phyloP scores from a whole-genome alignment of 306 rosid species.

The Styphnolobium japonicum region DNA sequence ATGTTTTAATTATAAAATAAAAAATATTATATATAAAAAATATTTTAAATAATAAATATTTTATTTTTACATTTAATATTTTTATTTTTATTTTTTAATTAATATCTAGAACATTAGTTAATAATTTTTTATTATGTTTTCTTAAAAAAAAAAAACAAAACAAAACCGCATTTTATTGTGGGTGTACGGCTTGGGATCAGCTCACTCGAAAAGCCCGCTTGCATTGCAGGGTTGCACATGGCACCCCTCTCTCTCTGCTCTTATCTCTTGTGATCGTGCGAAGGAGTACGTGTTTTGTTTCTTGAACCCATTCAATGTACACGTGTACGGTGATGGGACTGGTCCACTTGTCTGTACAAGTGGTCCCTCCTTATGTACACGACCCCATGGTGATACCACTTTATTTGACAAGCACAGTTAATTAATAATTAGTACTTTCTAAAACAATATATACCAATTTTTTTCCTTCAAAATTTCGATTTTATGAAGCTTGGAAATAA shows the following conservation, averaged over 20 bases:
- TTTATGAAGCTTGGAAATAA: background rate
- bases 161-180: conserved; percentile 10
- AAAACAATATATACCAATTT: background rate
- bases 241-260: conserved; percentile 6
- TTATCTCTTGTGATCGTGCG: conserved; percentile 41
- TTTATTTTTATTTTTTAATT: background rate
- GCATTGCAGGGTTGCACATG: conserved; percentile 54
- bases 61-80: no score
- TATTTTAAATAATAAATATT: no score
- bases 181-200: conserved; percentile 33
- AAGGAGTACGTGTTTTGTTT: conserved; percentile 28
- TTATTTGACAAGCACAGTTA: background rate
- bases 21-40: no score
- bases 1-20: no score
- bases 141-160: background rate
- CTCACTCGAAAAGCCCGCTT: conserved; percentile 23
- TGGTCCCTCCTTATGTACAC: conserved; percentile 4
- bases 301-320: conserved; percentile 24
- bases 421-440: background rate
- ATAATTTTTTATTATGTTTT: no score
- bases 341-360: background rate
- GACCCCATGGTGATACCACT: background rate
- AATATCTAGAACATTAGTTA: no score
- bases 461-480: background rate
- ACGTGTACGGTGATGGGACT: conserved; percentile 52